phyloP scores from a whole-genome alignment of 306 rosid genomes.

The Inga oerstediana region DNA sequence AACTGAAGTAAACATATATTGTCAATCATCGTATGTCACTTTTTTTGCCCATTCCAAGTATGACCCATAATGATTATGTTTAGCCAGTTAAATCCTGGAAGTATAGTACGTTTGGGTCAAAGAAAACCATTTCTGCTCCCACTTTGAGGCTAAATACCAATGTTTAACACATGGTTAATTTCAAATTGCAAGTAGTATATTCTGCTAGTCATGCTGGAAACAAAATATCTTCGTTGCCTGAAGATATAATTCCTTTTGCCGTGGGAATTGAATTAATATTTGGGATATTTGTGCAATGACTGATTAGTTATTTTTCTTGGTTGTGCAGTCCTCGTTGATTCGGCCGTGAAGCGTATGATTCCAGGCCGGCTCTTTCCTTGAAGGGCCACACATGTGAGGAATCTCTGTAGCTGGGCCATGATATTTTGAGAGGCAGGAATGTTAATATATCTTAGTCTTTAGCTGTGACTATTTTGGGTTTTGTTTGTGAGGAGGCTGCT shows the following conservation, averaged over 20 bases:
- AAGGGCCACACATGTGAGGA: neutral
- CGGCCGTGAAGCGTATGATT: neutral
- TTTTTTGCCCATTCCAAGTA: conserved; percentile 14
- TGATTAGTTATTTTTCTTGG: neutral
- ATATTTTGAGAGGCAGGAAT: neutral
- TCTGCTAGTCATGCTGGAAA: neutral
- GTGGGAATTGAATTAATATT: neutral
- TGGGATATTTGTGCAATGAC: neutral
- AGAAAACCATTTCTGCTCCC: neutral
- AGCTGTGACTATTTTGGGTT: neutral
- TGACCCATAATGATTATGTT: conserved; percentile 2
- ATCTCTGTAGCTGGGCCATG: neutral
- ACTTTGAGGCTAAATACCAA: neutral
- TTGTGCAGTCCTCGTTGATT: conserved; percentile 20
- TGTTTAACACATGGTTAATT: neutral
- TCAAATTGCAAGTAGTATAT: neutral
- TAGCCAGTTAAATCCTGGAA: conserved; percentile 17
- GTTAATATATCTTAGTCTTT: conserved; percentile 5
- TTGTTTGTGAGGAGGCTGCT: neutral
- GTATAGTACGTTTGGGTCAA: neutral
- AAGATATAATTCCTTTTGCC: neutral
- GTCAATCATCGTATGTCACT: neutral
- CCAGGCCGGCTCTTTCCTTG: neutral
- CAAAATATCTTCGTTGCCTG: neutral
- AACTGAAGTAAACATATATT: conserved; percentile 4